These are phyloP conservation scores for Chrysanthemum seticuspe DNA, from an alignment of 129 eudicot genomes.

Conservation along the genomic window DNA sequence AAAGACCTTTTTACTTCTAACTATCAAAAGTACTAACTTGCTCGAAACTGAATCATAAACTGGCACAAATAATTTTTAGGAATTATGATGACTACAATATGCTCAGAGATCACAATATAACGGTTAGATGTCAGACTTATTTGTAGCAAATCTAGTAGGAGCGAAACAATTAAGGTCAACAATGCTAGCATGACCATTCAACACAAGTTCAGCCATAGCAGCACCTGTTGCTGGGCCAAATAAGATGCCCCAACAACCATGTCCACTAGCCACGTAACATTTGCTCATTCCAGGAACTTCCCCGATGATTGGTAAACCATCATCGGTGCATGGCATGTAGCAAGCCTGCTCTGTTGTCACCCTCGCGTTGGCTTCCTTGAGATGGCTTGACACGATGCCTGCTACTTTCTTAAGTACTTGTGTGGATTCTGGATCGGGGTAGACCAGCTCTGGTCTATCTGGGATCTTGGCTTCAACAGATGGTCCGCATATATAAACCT, in stretches of 20 bases:
- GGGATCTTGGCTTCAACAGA: constrained; percentile 64
- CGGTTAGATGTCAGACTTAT: background rate
- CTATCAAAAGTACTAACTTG: background rate
- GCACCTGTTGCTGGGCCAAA: constrained; percentile 69
- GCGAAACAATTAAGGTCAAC: constrained; percentile 1
- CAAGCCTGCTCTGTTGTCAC: constrained; percentile 86
- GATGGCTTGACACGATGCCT: constrained; percentile 56
- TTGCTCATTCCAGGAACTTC: constrained; percentile 63
- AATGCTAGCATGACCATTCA: background rate
- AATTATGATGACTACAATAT: background rate
- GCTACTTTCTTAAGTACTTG: constrained; percentile 60
- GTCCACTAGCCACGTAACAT: constrained; percentile 81
- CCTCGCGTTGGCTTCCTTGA: constrained; percentile 46
- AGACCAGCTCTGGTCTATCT: constrained; percentile 62
- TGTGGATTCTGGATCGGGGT: constrained; percentile 56
- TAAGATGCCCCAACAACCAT: constrained; percentile 83
- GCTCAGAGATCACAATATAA: background rate
- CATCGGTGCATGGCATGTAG: constrained; percentile 78
- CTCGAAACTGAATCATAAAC: background rate
- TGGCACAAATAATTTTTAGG: background rate
- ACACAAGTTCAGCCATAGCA: constrained; percentile 3
- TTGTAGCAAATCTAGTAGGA: background rate
- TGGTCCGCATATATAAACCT: constrained; percentile 81
- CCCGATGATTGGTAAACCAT: constrained; percentile 67
- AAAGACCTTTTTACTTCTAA: background rate